Evolutionary conservation across 2,329 filamentous ascomycete genomes (phyloP).

Genomic region (Colletotrichum sojae): DNA sequence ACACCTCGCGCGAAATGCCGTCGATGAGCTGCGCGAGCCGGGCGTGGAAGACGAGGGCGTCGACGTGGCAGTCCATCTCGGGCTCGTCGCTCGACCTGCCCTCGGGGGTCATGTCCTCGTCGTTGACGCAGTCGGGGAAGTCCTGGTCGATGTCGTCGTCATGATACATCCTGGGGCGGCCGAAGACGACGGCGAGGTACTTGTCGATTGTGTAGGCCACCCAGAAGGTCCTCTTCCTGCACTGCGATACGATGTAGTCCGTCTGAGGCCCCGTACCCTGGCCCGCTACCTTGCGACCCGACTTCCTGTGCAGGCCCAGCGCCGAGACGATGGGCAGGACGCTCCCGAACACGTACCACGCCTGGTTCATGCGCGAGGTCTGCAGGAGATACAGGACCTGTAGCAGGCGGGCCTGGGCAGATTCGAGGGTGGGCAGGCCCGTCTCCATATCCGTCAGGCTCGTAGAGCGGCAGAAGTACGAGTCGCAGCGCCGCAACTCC

Average conservation of each 20-base stretch:
- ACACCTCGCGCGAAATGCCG: constrained; percentile 56
- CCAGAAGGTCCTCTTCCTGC: constrained; percentile 73
- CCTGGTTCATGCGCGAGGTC: constrained; percentile 72
- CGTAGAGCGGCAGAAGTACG: constrained; percentile 44
- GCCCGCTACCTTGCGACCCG: constrained; percentile 25
- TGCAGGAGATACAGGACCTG: constrained; percentile 72
- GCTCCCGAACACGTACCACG: constrained; percentile 74
- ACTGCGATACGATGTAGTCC: constrained; percentile 65
- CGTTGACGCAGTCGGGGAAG: constrained; percentile 68
- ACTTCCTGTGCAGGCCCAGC: constrained; percentile 50
- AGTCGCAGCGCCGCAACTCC: constrained; percentile 44
- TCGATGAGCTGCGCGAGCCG: constrained; percentile 58
- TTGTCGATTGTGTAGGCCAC: constrained; percentile 74
- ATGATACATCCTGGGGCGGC: constrained; percentile 71
- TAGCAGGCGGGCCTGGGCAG: constrained; percentile 69
- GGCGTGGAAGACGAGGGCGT: constrained; percentile 61
- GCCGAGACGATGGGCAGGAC: constrained; percentile 66
- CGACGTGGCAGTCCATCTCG: constrained; percentile 63
- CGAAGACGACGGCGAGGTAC: constrained; percentile 74
- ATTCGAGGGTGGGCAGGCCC: constrained; percentile 67
- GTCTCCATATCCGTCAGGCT: constrained; percentile 60
- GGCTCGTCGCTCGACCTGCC: constrained; percentile 46
- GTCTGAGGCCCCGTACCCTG: neutral
- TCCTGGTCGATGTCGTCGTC: constrained; percentile 76
- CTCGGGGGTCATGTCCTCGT: constrained; percentile 67